Evolutionary conservation across 768 basidiomycete species (phyloP).

Genomic region (Pholiota molesta): DNA sequence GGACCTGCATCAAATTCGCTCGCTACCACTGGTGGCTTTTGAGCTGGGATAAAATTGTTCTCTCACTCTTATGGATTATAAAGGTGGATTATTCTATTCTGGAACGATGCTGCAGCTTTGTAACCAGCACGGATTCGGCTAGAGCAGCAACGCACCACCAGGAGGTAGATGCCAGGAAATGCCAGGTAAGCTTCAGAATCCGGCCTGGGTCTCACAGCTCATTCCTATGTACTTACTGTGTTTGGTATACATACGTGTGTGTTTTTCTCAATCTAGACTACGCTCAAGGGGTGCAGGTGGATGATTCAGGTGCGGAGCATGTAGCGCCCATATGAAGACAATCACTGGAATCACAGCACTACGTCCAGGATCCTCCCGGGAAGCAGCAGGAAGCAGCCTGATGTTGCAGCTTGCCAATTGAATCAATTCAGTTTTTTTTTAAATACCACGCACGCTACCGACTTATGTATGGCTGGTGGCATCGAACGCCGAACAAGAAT

Average conservation of each 20-base stretch:
- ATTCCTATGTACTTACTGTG: not conserved
- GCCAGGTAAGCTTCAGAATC: not conserved
- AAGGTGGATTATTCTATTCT: too few relatives aligned
- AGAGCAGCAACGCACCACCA: too few relatives aligned
- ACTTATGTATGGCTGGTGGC: too few relatives aligned
- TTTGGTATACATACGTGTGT: not conserved
- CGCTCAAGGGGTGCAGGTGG: not conserved
- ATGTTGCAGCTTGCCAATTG: too few relatives aligned
- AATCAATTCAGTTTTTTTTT: too few relatives aligned
- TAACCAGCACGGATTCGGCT: too few relatives aligned
- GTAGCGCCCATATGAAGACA: not conserved
- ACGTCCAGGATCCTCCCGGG: conserved; percentile 1
- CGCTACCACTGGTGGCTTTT: not conserved
- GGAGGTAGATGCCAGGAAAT: too few relatives aligned
- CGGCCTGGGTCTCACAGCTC: not conserved
- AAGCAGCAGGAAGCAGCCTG: too few relatives aligned
- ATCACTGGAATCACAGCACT: not conserved
- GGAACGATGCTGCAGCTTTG: too few relatives aligned
- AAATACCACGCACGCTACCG: not conserved
- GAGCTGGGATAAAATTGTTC: not conserved
- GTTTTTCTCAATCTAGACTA: not conserved
- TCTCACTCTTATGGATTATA: not conserved
- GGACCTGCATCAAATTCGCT: not conserved
- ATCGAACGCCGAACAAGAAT: too few relatives aligned
- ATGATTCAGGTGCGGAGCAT: not conserved